phyloP scores from a whole-genome alignment of 78 protist genomes.

The Dictyostelium capitatum region DNA sequence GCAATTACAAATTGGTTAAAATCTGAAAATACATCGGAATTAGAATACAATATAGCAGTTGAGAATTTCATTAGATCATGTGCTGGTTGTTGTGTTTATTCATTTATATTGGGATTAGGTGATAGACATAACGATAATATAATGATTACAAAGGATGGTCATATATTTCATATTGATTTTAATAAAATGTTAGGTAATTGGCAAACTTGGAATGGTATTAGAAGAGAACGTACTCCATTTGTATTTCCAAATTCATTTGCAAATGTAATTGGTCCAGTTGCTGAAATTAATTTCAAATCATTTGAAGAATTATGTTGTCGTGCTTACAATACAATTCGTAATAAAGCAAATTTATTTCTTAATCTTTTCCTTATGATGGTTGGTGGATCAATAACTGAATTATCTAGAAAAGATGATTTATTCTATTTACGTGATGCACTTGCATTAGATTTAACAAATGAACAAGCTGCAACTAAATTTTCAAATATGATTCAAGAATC shows the following conservation, averaged over 20 bases:
- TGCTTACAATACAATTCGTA: constrained; percentile 92
- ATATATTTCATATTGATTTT: constrained; percentile 96
- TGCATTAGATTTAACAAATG: constrained; percentile 79
- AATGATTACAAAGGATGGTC: constrained; percentile 84
- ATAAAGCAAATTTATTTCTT: constrained; percentile 85
- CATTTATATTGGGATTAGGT: constrained; percentile 93
- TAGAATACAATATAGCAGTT: constrained; percentile 50
- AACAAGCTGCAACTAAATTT: constrained; percentile 86
- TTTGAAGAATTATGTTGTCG: constrained; percentile 87
- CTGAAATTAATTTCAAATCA: constrained; percentile 37
- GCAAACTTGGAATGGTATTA: constrained; percentile 82
- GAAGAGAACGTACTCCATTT: constrained; percentile 97
- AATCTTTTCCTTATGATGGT: constrained; percentile 96
- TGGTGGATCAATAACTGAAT: constrained; percentile 96
- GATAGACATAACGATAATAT: constrained; percentile 95
- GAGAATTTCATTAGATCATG: constrained; percentile 85
- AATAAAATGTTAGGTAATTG: constrained; percentile 94
- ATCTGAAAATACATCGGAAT: constrained; percentile 60
- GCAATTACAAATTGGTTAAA: constrained; percentile 86
- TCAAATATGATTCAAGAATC: constrained; percentile 73
- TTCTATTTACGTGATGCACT: constrained; percentile 81
- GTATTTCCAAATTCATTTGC: constrained; percentile 85
- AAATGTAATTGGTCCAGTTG: constrained; percentile 84
- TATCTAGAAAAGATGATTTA: constrained; percentile 84
- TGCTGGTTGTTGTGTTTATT: constrained; percentile 96